These are phyloP conservation scores for Gossypium sturtianum DNA, from an alignment of 345 rosid species.

Conservation along the genomic window DNA sequence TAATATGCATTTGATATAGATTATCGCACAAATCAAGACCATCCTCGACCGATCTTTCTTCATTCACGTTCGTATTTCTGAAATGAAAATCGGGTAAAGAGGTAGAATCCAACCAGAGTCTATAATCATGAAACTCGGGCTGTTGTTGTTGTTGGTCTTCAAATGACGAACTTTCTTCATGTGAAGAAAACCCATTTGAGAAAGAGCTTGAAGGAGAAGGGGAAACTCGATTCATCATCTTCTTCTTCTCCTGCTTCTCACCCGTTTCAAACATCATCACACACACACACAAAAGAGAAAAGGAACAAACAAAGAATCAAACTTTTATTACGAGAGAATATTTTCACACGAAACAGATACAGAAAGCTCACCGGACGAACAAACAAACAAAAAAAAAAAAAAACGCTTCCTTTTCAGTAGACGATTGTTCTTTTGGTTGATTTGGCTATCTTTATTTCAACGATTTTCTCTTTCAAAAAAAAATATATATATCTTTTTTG, in stretches of 20 bases:
- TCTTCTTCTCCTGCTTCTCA: slow-evolving; percentile 22
- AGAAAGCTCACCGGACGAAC: not conserved
- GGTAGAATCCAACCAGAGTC: slow-evolving; percentile 26
- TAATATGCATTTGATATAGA: slow-evolving; percentile 40
- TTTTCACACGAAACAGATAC: not conserved
- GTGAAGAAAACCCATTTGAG: slow-evolving; percentile 31
- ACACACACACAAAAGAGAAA: not conserved
- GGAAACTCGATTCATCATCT: slow-evolving; percentile 16
- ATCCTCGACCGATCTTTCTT: slow-evolving; percentile 12
- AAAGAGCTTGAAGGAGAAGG: slow-evolving; percentile 32
- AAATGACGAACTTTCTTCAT: slow-evolving; percentile 28
- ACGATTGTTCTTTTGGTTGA: slow-evolving; percentile 3
- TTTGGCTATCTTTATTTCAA: not conserved
- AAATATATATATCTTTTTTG: not conserved
- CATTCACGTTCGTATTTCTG: slow-evolving; percentile 11
- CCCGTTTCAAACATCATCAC: slow-evolving; percentile 28
- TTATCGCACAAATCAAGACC: slow-evolving; percentile 32
- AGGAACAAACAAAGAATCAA: not conserved
- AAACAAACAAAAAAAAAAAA: not conserved
- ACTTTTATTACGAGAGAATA: not conserved
- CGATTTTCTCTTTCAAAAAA: not conserved
- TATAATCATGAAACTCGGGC: slow-evolving; percentile 21
- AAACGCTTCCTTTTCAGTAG: not conserved
- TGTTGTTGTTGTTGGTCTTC: slow-evolving; percentile 18
- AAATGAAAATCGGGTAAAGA: slow-evolving; percentile 16